phyloP scores from a whole-genome alignment of 306 rosid genomes.

The Morella rubra region DNA sequence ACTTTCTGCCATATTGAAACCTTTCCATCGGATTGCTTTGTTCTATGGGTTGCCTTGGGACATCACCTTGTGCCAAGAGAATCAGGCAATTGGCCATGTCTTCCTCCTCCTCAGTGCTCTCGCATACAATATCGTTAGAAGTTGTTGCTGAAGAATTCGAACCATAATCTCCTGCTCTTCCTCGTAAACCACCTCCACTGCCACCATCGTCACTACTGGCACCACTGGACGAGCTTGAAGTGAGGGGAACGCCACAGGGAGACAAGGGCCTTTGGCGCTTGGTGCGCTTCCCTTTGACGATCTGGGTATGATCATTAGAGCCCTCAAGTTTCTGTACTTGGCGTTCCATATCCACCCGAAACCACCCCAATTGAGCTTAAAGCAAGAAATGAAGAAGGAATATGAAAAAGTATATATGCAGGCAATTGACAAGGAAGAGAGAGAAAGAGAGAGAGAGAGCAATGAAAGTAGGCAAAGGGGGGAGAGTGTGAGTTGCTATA shows the following conservation, averaged over 20 bases:
- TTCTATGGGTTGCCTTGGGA: neutral
- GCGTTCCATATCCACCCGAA: slow-evolving; percentile 41
- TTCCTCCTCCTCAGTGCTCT: slow-evolving; percentile 72
- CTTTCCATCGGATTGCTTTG: slow-evolving; percentile 1
- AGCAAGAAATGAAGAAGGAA: neutral
- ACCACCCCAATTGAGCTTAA: neutral
- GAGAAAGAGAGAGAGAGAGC: slow-evolving; percentile 20
- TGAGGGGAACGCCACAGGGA: slow-evolving; percentile 27
- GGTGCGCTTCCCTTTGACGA: slow-evolving; percentile 59
- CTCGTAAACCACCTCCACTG: slow-evolving; percentile 2
- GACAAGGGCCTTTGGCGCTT: slow-evolving; percentile 53
- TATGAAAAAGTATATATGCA: slow-evolving; percentile 10
- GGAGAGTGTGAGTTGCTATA: slow-evolving; percentile 22
- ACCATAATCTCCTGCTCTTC: slow-evolving; percentile 24
- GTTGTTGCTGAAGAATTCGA: slow-evolving; percentile 52
- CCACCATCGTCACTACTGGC: neutral
- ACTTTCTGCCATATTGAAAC: slow-evolving; percentile 2
- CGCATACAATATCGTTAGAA: slow-evolving; percentile 21
- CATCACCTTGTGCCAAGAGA: slow-evolving; percentile 73
- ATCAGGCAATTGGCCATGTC: slow-evolving; percentile 96
- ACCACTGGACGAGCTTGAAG: slow-evolving; percentile 63
- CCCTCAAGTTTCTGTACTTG: slow-evolving; percentile 31
- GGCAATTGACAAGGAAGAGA: neutral
- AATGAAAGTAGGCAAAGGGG: slow-evolving; percentile 15
- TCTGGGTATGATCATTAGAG: slow-evolving; percentile 23